Evolutionary conservation across 331 rosid species (phyloP).

Genomic region (Rosa hybrid): DNA sequence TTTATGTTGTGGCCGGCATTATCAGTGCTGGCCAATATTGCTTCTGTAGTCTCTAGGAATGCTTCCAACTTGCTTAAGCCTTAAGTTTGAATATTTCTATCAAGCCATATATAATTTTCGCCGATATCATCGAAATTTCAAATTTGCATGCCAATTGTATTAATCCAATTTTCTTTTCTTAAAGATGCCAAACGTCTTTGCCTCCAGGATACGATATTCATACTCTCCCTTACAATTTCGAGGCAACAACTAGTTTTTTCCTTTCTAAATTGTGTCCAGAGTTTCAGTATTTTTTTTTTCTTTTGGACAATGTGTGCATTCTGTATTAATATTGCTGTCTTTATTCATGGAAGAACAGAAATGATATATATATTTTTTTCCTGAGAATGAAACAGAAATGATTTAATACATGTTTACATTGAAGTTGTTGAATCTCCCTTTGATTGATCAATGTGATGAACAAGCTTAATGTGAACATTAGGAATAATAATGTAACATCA

Average conservation of each 20-base stretch:
- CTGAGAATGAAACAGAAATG: not conserved
- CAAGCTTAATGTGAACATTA: not conserved
- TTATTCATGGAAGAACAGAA: no score
- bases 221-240: not conserved
- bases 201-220: not conserved
- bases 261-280: not conserved
- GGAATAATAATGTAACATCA: not conserved
- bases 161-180: not conserved
- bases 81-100: constrained; percentile 30
- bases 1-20: constrained; percentile 49
- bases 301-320: not conserved
- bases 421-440: not conserved
- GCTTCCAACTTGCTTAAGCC: constrained; percentile 45
- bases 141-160: not conserved
- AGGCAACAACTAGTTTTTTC: not conserved
- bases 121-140: not conserved
- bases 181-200: constrained; percentile 11
- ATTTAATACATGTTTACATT: not conserved
- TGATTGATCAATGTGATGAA: not conserved
- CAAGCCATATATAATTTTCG: not conserved
- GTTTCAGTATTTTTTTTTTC: not conserved
- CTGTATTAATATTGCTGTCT: not conserved
- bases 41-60: constrained; percentile 27
- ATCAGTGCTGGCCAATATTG: constrained; percentile 40
- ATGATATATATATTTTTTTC: no score